These are phyloP conservation scores for Saccharum spontaneum DNA, from an alignment of 176 grass and related monocot species.

Conservation along the genomic window DNA sequence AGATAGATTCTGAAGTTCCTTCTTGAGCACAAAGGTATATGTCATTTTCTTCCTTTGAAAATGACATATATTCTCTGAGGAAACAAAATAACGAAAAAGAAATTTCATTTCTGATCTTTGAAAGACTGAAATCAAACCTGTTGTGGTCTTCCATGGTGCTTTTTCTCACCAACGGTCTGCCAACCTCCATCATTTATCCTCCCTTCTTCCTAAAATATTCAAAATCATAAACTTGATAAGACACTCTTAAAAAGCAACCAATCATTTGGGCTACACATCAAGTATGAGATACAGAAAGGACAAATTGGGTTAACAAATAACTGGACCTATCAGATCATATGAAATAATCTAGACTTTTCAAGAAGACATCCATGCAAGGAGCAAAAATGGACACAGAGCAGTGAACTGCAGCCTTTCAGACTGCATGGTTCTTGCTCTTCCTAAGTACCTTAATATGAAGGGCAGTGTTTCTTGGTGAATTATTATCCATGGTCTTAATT, in stretches of 20 bases:
- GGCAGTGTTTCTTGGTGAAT: too few species aligned
- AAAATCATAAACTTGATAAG: slow-evolving; percentile 27
- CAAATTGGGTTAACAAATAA: too few species aligned
- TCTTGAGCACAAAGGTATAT: slow-evolving; percentile 13
- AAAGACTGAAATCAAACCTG: slow-evolving; percentile 47
- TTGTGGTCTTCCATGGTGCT: slow-evolving; percentile 59
- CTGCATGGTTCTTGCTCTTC: too few species aligned
- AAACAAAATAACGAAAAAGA: neutral
- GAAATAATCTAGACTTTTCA: too few species aligned
- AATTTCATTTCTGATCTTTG: neutral
- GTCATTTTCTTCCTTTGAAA: slow-evolving; percentile 35
- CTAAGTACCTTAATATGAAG: too few species aligned
- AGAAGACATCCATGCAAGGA: too few species aligned
- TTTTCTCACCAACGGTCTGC: slow-evolving; percentile 68
- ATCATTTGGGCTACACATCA: too few species aligned
- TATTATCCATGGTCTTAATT: too few species aligned
- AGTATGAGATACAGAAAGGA: too few species aligned
- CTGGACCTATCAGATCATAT: too few species aligned
- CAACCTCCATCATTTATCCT: slow-evolving; percentile 50
- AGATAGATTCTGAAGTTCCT: slow-evolving; percentile 28
- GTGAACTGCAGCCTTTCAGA: too few species aligned
- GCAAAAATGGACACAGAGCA: too few species aligned
- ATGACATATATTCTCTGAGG: slow-evolving; percentile 7
- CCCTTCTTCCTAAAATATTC: slow-evolving; percentile 39
- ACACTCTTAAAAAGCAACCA: neutral